Conservation (phyloP, 768 basidiomycete species). For the Dendrothele bispora region DNA sequence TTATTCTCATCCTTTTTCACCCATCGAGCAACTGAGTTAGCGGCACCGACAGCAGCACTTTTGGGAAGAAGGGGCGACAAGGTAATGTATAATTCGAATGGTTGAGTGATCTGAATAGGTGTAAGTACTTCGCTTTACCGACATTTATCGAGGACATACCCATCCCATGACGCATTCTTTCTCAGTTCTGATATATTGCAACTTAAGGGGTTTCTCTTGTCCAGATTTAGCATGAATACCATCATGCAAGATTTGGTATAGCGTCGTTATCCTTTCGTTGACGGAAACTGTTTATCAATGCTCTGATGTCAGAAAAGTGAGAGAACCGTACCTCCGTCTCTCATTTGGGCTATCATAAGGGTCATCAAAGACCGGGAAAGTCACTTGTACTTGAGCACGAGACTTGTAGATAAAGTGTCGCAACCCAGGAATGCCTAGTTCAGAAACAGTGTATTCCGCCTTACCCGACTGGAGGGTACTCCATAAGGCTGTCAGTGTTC, state of each 20-base stretch:
- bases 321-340: conserved; percentile 61
- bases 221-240: conserved; percentile 89
- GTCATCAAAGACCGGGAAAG: conserved; percentile 81
- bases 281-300: no score
- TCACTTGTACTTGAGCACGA: conserved; percentile 85
- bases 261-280: conserved; percentile 81
- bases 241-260: conserved; percentile 89
- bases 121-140: neutral
- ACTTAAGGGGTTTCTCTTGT: conserved; percentile 67
- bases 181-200: conserved; percentile 85
- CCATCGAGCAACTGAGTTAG: conserved; percentile 89
- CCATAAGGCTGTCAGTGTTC: conserved; percentile 50
- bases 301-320: no score
- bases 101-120: conserved; percentile 75
- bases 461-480: conserved; percentile 45
- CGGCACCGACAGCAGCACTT: conserved; percentile 82
- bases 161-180: conserved; percentile 92
- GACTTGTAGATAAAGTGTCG: conserved; percentile 97
- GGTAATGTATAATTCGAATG: conserved; percentile 88
- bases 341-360: conserved; percentile 70
- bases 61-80: conserved; percentile 85
- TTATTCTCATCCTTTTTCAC: conserved; percentile 82
- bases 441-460: conserved; percentile 68
- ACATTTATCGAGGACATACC: conserved; percentile 51
- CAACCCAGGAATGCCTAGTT: conserved; percentile 84